These are phyloP conservation scores for Cystofilobasidium ferigula DNA, from an alignment of 768 basidiomycete species.

Conservation along the genomic window DNA sequence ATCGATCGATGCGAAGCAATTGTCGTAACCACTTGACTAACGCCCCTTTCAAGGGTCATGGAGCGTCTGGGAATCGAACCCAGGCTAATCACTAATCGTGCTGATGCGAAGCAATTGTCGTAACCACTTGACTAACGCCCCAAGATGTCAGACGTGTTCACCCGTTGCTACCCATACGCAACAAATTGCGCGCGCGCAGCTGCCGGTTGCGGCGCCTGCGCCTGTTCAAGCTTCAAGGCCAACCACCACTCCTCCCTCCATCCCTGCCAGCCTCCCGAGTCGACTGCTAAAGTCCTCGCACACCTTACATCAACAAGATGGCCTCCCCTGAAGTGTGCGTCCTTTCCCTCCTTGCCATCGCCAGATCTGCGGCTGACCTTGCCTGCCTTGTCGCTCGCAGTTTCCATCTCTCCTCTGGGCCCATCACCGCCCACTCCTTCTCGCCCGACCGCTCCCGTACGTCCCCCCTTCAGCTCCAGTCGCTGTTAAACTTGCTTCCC, in stretches of 20 bases:
- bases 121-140: too few relatives aligned
- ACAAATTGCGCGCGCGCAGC: too few relatives aligned
- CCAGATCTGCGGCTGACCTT: background rate
- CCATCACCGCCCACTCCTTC: conserved; percentile 84
- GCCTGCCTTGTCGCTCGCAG: background rate
- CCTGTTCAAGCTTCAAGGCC: too few relatives aligned
- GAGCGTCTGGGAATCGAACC: conserved; percentile 8
- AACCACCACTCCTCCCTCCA: too few relatives aligned
- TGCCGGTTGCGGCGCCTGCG: too few relatives aligned
- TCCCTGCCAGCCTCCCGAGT: conserved; percentile 49
- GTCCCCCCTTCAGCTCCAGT: conserved; percentile 35
- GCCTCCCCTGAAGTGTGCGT: conserved; percentile 56
- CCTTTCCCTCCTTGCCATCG: background rate
- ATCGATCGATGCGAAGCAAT: too few relatives aligned
- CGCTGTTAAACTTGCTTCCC: background rate
- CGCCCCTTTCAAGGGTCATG: too few relatives aligned
- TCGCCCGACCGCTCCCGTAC: conserved; percentile 73
- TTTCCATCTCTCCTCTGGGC: conserved; percentile 63
- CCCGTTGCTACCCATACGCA: too few relatives aligned
- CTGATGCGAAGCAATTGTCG: too few relatives aligned
- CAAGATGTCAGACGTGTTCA: too few relatives aligned
- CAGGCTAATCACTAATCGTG: conserved; percentile 5
- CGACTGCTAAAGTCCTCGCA: conserved; percentile 73
- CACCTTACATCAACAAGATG: conserved; percentile 28
- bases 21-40: too few relatives aligned